phyloP scores from a whole-genome alignment of 1,284 basidiomycete genomes.

The Irpex lacteus region DNA sequence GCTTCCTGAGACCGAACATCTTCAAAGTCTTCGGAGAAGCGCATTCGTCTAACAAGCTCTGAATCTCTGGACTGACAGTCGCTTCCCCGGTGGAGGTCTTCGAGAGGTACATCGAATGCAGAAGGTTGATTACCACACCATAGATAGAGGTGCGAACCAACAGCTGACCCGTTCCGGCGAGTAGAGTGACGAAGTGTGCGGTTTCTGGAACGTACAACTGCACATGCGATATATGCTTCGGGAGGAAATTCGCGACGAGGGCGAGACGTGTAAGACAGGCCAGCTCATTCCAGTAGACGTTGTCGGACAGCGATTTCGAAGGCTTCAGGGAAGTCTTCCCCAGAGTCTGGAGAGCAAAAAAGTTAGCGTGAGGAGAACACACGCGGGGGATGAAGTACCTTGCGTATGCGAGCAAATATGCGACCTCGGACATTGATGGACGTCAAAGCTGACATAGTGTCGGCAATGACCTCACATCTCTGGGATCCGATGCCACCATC shows the following conservation, averaged over 20 bases:
- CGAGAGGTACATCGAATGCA: slow-evolving; percentile 70
- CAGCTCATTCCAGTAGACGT: slow-evolving; percentile 82
- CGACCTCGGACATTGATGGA: slow-evolving; percentile 78
- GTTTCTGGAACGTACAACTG: slow-evolving; percentile 84
- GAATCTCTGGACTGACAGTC: slow-evolving; percentile 48
- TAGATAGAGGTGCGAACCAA: slow-evolving; percentile 79
- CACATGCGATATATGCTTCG: slow-evolving; percentile 58
- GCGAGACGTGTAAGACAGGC: slow-evolving; percentile 74
- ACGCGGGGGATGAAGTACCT: slow-evolving; percentile 40
- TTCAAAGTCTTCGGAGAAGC: slow-evolving; percentile 55
- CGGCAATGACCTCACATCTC: slow-evolving; percentile 73
- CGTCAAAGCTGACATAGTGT: slow-evolving; percentile 71
- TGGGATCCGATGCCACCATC: slow-evolving; percentile 78
- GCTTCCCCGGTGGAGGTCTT: slow-evolving; percentile 50
- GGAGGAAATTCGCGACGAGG: slow-evolving; percentile 69
- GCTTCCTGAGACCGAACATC: slow-evolving; percentile 71
- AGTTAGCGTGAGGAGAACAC: background rate
- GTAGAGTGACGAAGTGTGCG: slow-evolving; percentile 72
- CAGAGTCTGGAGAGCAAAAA: slow-evolving; percentile 47
- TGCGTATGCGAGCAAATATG: slow-evolving; percentile 75
- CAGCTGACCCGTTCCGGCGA: slow-evolving; percentile 71
- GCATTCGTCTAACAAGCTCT: slow-evolving; percentile 60
- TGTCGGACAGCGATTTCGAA: slow-evolving; percentile 62
- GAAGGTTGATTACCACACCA: slow-evolving; percentile 76
- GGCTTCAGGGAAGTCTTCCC: slow-evolving; percentile 69